Percentiles rank a stretch among this genome's conserved stretches.
Conservation (phyloP, 1,284 basidiomycete species). For the Melampsora americana region DNA sequence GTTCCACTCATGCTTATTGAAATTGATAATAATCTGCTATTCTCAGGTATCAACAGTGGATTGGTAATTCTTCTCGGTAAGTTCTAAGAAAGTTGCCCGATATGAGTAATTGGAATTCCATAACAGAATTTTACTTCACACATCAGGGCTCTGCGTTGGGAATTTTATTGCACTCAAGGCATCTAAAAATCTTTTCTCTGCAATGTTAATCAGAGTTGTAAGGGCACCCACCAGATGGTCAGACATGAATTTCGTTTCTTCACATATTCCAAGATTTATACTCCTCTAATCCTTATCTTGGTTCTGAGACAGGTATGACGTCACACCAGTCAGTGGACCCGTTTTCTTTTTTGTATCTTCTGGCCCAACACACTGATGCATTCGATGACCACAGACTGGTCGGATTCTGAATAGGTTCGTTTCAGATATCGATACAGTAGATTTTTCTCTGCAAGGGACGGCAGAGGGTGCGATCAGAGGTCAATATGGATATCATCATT, state of each 20-base stretch:
- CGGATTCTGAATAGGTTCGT: slow-evolving; percentile 41
- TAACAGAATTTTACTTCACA: too few species aligned
- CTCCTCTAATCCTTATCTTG: not conserved
- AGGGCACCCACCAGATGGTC: slow-evolving; percentile 38
- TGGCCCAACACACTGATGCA: not conserved
- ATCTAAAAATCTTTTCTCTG: slow-evolving; percentile 35
- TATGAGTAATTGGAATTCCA: not conserved
- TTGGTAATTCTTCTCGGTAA: slow-evolving; percentile 32
- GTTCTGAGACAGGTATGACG: slow-evolving; percentile 31
- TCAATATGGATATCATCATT: slow-evolving; percentile 3
- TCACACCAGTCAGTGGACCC: slow-evolving; percentile 29
- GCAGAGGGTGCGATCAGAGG: slow-evolving; percentile 60
- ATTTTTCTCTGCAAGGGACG: slow-evolving; percentile 54
- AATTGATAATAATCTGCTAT: not conserved
- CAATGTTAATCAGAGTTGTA: slow-evolving; percentile 59
- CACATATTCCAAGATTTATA: too few species aligned
- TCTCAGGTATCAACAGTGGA: slow-evolving; percentile 29
- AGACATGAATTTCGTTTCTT: too few species aligned
- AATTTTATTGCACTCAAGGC: slow-evolving; percentile 20
- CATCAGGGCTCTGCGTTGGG: slow-evolving; percentile 30
- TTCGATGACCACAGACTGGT: slow-evolving; percentile 32
- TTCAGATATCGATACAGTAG: slow-evolving; percentile 43
- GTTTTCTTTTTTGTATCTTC: not conserved
- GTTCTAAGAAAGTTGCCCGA: not conserved
- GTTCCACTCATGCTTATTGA: not conserved